Conservation (phyloP, 306 rosid genomes). For the Notholithocarpus densiflorus region DNA sequence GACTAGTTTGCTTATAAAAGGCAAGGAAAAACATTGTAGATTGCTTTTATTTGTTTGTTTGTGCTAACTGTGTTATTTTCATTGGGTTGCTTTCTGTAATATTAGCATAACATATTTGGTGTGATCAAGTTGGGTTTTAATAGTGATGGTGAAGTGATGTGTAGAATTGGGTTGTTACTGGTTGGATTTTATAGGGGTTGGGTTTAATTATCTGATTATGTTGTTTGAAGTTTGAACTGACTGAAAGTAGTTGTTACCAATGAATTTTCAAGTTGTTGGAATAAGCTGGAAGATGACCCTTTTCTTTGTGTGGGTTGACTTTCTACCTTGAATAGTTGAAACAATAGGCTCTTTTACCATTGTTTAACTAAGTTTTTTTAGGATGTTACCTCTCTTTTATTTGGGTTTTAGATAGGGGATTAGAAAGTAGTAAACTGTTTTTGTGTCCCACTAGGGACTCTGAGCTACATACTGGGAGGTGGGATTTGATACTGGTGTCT, state of each 20-base stretch:
- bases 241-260: not conserved
- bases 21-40: too few relatives aligned
- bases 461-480: too few relatives aligned
- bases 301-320: not conserved
- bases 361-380: too few relatives aligned
- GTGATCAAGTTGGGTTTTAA: not conserved
- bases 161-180: not conserved
- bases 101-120: not conserved
- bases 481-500: not conserved
- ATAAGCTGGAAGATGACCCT: slow-evolving; percentile 1
- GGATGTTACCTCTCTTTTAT: too few relatives aligned
- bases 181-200: not conserved
- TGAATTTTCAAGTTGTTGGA: not conserved
- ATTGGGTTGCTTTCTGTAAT: not conserved
- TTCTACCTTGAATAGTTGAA: not conserved
- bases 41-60: too few relatives aligned
- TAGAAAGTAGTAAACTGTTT: too few relatives aligned
- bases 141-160: not conserved
- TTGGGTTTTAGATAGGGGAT: not conserved
- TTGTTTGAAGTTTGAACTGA: not conserved
- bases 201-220: not conserved
- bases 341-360: not conserved
- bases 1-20: too few relatives aligned
- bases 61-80: not conserved
- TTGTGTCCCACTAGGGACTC: too few relatives aligned